Evolutionary conservation across 75 land plant species (phyloP).

Genomic region (Azolla pinnata): DNA sequence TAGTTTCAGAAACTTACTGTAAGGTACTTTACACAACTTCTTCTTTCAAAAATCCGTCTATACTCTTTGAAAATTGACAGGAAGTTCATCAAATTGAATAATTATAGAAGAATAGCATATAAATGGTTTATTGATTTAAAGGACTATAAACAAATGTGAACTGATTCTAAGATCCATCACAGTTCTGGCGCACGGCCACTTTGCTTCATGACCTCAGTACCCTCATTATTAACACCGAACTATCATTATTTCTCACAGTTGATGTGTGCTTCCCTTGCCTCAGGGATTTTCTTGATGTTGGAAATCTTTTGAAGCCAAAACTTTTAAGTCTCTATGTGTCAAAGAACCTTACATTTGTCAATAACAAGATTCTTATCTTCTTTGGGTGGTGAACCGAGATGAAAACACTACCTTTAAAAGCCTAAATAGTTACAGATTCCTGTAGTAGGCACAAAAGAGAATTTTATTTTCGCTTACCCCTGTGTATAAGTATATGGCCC

Average conservation of each 20-base stretch:
- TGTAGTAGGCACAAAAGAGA: background rate
- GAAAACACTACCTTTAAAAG: background rate
- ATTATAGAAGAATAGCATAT: background rate
- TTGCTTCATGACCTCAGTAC: background rate
- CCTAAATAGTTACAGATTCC: background rate
- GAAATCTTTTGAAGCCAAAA: background rate
- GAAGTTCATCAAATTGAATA: background rate
- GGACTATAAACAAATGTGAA: too few species aligned
- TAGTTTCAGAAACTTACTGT: too few species aligned
- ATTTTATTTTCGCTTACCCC: slow-evolving; percentile 9
- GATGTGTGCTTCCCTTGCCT: background rate
- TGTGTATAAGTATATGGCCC: slow-evolving; percentile 18
- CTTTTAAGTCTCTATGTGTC: background rate
- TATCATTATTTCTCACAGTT: background rate
- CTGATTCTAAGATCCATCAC: too few species aligned
- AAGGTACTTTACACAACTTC: too few species aligned
- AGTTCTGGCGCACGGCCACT: background rate
- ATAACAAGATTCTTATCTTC: background rate
- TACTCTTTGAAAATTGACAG: background rate
- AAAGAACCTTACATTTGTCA: background rate
- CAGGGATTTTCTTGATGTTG: background rate
- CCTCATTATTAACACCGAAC: background rate
- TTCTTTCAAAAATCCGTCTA: background rate
- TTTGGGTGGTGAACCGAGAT: background rate
- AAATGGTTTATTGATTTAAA: too few species aligned